phyloP scores from a whole-genome alignment of 495 filamentous ascomycete species.

The Penicillium odoratum region DNA sequence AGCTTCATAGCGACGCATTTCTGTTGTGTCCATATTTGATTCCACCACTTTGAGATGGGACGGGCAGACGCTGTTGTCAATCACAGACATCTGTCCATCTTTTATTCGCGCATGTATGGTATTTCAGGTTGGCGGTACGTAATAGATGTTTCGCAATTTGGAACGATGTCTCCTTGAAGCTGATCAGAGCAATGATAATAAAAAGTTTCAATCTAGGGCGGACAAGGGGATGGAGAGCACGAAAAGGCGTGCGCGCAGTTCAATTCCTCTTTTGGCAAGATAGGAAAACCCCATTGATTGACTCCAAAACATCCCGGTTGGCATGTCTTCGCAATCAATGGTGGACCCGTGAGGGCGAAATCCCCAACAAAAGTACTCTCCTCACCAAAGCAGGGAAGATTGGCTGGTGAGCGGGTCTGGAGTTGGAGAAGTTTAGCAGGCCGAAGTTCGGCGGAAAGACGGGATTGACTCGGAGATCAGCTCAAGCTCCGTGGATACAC shows the following conservation, averaged over 20 bases:
- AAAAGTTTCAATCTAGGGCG: neutral
- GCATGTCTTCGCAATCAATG: neutral
- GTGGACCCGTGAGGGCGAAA: slow-evolving; percentile 17
- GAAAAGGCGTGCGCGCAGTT: neutral
- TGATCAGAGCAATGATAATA: neutral
- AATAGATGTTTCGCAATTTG: neutral
- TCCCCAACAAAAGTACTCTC: slow-evolving; percentile 22
- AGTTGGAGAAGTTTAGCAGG: slow-evolving; percentile 22
- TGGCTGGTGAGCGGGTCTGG: slow-evolving; percentile 15
- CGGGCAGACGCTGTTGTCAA: no score
- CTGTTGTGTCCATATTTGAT: no score
- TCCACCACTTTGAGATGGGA: no score
- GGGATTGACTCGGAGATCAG: slow-evolving; percentile 15
- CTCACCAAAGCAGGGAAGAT: slow-evolving; percentile 18
- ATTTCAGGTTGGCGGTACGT: no score
- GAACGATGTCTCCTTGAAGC: neutral
- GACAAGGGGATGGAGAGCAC: neutral
- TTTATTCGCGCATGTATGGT: no score
- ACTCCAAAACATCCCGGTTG: slow-evolving; percentile 10
- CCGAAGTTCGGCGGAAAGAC: slow-evolving; percentile 23
- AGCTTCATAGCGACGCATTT: no score
- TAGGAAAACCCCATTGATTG: neutral
- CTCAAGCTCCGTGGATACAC: neutral
- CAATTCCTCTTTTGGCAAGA: slow-evolving; percentile 1
- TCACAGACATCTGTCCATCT: neutral